These are phyloP conservation scores for Podaxis sp. DNA, from an alignment of 768 basidiomycete species.

Conservation along the genomic window DNA sequence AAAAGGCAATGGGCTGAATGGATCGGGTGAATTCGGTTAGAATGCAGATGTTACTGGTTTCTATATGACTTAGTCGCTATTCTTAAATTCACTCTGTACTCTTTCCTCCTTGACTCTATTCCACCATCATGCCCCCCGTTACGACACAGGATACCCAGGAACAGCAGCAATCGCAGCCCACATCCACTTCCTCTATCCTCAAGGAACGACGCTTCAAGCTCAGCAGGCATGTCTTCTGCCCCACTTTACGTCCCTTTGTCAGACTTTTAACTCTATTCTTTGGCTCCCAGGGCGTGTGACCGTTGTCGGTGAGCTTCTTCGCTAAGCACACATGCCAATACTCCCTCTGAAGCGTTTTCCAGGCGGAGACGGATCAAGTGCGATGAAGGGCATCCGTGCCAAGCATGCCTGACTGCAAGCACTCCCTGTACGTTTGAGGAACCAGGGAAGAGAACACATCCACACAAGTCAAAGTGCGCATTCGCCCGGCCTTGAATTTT, in stretches of 20 bases:
- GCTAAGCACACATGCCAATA: neutral
- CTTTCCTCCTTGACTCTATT: conserved; percentile 28
- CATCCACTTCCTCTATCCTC: conserved; percentile 48
- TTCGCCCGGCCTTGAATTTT: neutral
- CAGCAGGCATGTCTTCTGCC: conserved; percentile 59
- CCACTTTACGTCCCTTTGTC: neutral
- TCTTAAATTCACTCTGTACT: conserved; percentile 15
- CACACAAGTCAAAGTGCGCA: conserved; percentile 85
- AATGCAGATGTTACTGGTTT: conserved; percentile 17
- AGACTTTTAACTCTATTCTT: conserved; percentile 8
- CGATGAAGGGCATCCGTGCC: conserved; percentile 87
- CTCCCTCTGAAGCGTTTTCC: conserved; percentile 15
- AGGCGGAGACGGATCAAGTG: conserved; percentile 86
- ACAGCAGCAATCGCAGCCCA: conserved; percentile 29
- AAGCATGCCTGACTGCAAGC: conserved; percentile 81
- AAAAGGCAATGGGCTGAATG: conserved; percentile 1
- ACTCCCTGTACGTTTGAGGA: conserved; percentile 87
- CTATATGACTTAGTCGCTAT: conserved; percentile 23
- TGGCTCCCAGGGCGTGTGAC: conserved; percentile 72
- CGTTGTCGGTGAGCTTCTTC: conserved; percentile 72
- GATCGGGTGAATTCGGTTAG: conserved; percentile 38
- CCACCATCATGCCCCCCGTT: conserved; percentile 49
- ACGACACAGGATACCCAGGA: conserved; percentile 44
- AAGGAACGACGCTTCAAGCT: conserved; percentile 88
- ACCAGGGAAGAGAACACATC: conserved; percentile 81